Conservation (phyloP, 2,329 filamentous ascomycete genomes). For the Pleoardoris graminearum region DNA sequence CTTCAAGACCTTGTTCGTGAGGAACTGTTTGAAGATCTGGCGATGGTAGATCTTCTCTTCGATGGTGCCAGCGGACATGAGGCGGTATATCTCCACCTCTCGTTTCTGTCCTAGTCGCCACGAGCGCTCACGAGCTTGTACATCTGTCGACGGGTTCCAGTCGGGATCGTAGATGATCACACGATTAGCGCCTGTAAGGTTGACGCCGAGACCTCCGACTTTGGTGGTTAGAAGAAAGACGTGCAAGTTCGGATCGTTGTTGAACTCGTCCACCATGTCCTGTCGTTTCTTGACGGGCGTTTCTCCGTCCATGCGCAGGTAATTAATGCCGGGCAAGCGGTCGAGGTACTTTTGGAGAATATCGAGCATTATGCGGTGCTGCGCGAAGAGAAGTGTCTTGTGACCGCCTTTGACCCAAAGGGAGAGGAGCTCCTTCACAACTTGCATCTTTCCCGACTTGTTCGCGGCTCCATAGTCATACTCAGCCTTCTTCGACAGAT, state of each 20-base stretch:
- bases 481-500: conserved; percentile 60
- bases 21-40: conserved; percentile 97
- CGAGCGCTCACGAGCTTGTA: conserved; percentile 91
- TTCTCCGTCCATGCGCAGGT: conserved; percentile 89
- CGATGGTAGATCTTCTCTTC: conserved; percentile 99
- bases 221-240: conserved; percentile 95
- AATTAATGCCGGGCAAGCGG: conserved; percentile 70
- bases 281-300: conserved; percentile 90
- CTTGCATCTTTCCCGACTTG: conserved; percentile 94
- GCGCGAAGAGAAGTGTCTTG: conserved; percentile 90
- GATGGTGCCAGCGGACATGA: conserved; percentile 98
- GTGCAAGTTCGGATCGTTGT: conserved; percentile 75
- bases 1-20: conserved; percentile 93
- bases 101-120: conserved; percentile 95
- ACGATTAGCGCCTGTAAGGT: conserved; percentile 89
- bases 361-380: conserved; percentile 93
- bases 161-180: conserved; percentile 99
- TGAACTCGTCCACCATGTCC: conserved; percentile 88
- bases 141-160: conserved; percentile 96
- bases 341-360: conserved; percentile 83
- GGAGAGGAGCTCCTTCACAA: conserved; percentile 82
- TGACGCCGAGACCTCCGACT: conserved; percentile 90
- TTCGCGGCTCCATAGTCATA: conserved; percentile 77
- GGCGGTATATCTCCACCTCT: conserved; percentile 91
- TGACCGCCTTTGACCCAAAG: conserved; percentile 92